Percentiles rank a stretch among this genome's conserved stretches.
phyloP scores from a whole-genome alignment of 2,329 filamentous ascomycete species.

The Taxawa tesnikishii region DNA sequence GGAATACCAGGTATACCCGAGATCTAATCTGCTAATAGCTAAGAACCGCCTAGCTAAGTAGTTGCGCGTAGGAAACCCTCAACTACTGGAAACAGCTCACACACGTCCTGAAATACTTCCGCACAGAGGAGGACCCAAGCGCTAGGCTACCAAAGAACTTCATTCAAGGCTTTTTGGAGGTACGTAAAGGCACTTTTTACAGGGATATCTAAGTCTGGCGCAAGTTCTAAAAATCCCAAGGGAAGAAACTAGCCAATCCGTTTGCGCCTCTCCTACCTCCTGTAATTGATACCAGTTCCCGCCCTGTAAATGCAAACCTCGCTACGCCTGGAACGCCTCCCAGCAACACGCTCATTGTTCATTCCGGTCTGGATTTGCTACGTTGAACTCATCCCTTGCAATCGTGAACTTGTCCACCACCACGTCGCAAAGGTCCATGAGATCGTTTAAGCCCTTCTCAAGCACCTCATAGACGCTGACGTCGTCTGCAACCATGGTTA shows the following conservation, averaged over 20 bases:
- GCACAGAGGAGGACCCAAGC: slow-evolving; percentile 68
- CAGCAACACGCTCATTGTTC: neutral
- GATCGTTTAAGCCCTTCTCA: slow-evolving; percentile 77
- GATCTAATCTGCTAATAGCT: no score
- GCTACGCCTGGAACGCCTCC: neutral
- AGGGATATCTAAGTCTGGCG: no score
- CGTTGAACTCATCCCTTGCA: slow-evolving; percentile 51
- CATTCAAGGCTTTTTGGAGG: slow-evolving; percentile 91
- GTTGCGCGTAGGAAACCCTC: slow-evolving; percentile 65
- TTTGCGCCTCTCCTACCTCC: slow-evolving; percentile 5
- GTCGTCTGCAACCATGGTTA: slow-evolving; percentile 44
- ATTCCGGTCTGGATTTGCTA: slow-evolving; percentile 17
- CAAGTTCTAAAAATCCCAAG: slow-evolving; percentile 12
- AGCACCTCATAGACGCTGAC: slow-evolving; percentile 74
- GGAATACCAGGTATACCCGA: slow-evolving; percentile 72
- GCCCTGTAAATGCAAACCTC: slow-evolving; percentile 7
- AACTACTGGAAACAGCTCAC: slow-evolving; percentile 98
- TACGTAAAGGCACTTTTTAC: slow-evolving; percentile 29
- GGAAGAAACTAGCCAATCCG: slow-evolving; percentile 22
- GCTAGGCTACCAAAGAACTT: slow-evolving; percentile 74
- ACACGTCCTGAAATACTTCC: slow-evolving; percentile 95
- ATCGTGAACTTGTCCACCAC: slow-evolving; percentile 79
- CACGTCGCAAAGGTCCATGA: slow-evolving; percentile 86
- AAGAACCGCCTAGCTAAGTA: neutral
- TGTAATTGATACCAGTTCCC: slow-evolving; percentile 8